Base-by-base conservation (phyloP, 768 basidiomycete species). In the Nidularia sp. region DNA sequence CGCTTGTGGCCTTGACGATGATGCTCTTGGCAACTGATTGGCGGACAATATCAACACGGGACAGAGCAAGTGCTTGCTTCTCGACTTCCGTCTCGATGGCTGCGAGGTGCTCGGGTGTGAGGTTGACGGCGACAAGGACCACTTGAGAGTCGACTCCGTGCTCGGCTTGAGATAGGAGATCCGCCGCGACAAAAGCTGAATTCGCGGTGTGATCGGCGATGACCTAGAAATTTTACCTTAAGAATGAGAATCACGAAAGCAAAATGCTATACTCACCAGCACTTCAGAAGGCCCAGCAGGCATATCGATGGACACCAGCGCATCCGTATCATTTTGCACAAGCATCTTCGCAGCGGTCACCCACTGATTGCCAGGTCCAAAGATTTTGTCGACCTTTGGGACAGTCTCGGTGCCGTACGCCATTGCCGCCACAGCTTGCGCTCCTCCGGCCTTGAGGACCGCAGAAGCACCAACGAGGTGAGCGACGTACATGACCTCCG, bases 281-380 rank as follows among this genome's bases (percentile, higher is more conserved):
- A 99, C 96, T 70, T 99, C 97, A 3, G 91, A 94, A 31, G 97
- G 97, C 5, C 97, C 97, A 34, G 97, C 97, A 47, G 97, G 97
- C 93, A 99, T 98, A 69, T 99, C 97, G 61, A 98, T 99, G 12
- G 92, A 90, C 5, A 98, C 94, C 55, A 95, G 69, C 6, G 97
- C 96, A 61, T 95, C 90, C 9, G 95, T 95, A 64, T 99, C 97
- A 68, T 98, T 99, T 66, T 98, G 95, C 25, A 99, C 96, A 50
- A 96, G 71, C 97, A 99, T 98, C 74, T 99, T 99, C 48, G 96
- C 97, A 1, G 97, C 97, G 1, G 96, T 99, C 22, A 99, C 97
- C 93, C 95, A 99, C 67, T 98, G 97, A 66, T 99, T 99, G 25
- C 97, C 97, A 5, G 97, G 97, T 6, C 97, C 97, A 63, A 98